Evolutionary conservation across 2,329 filamentous ascomycete species (phyloP), one percentile per base, ranked within the genome.

Genomic region (Periconia digitata): DNA sequence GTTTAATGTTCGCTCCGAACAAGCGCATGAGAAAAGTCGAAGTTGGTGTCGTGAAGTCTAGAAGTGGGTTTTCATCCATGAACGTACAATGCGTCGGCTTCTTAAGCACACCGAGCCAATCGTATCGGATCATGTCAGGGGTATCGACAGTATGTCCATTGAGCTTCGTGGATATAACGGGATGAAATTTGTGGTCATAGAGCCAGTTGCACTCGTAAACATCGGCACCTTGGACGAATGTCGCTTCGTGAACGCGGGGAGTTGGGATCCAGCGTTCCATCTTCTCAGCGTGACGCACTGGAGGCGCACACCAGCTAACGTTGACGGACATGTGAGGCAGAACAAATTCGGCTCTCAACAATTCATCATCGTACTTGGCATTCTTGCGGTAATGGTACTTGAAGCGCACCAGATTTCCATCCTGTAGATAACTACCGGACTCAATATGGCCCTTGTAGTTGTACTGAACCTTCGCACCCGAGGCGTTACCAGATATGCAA

Each of bases 221-320:
- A 52, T 81, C 75, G 7, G 76, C 65, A 7, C 74, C 77, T 50
- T 81, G 74, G 3, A 80, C 75, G 49, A 81, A 81, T 0, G 76
- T 80, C 4, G 79, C 79, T 60, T 80, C 76, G 3, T 75, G 79
- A 2, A 81, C 77, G 43, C 79, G 77, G 16, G 79, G 74, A 51
- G 79, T 77, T 6, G 79, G 79, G 44, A 82, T 81, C 78, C 79
- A 82, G 41, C 74, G 72, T 40, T 82, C 76, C 47, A 76, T 69
- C 60, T 78, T 79, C 53, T 80, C 75, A 3, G 76, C 73, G 53
- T 76, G 75, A 16, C 73, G 73, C 32, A 74, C 70, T 3, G 78
- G 78, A 46, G 79, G 77, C 23, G 76, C 76, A 55, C 75, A 79
- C 79, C 79, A 82, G 20, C 76, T 77, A 2, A 82, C 77, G 13